phyloP scores from a whole-genome alignment of 2,329 filamentous ascomycete genomes.

The Xylaria sp. region DNA sequence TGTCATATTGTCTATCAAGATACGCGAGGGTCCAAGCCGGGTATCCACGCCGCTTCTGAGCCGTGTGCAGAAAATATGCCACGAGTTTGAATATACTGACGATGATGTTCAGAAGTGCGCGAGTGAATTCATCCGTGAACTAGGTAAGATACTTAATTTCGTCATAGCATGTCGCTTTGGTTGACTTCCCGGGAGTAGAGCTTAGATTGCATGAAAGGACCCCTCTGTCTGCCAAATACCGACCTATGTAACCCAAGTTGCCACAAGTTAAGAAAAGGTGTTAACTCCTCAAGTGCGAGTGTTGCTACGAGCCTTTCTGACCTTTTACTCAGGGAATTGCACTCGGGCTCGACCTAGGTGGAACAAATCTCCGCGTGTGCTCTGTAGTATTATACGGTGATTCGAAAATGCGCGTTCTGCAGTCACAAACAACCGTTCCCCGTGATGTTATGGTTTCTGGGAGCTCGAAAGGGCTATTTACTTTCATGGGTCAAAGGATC shows the following conservation, averaged over 20 bases:
- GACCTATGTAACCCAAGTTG: conserved; percentile 1
- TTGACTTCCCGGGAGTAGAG: neutral
- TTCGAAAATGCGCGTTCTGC: neutral
- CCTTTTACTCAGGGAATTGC: neutral
- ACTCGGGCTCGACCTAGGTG: conserved; percentile 1
- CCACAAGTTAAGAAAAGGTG: neutral
- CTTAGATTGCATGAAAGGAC: neutral
- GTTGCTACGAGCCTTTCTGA: too few relatives aligned
- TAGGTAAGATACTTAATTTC: neutral
- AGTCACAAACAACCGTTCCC: neutral
- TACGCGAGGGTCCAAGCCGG: too few relatives aligned
- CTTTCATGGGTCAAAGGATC: neutral
- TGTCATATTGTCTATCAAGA: too few relatives aligned
- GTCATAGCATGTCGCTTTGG: neutral
- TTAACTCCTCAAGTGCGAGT: neutral
- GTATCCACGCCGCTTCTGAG: too few relatives aligned
- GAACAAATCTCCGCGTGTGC: neutral
- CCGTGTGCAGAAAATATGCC: neutral
- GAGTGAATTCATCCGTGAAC: neutral
- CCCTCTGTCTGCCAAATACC: conserved; percentile 2
- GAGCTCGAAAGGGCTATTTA: neutral
- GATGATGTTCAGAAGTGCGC: neutral
- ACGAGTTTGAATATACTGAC: neutral
- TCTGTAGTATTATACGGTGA: neutral
- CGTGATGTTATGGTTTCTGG: neutral